These are phyloP conservation scores for Geranium rotundifolium DNA, from an alignment of 345 rosid genomes.

Conservation along the genomic window DNA sequence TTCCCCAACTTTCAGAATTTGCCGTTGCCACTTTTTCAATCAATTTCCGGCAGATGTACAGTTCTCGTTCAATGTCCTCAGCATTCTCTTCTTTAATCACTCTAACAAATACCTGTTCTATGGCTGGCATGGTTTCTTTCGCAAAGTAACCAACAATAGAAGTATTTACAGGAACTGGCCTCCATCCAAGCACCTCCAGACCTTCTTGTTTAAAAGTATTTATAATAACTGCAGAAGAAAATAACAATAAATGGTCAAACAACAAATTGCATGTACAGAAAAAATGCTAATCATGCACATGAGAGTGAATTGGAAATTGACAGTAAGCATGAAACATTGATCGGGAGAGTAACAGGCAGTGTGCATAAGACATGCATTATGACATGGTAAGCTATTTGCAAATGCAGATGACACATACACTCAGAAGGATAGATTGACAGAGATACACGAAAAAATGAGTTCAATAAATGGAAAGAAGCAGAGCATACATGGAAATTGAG, in stretches of 20 bases:
- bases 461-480: no score
- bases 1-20: slow-evolving; percentile 58
- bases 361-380: no score
- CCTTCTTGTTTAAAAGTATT: slow-evolving; percentile 85
- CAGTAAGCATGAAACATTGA: not conserved
- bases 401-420: no score
- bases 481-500: no score
- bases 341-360: no score
- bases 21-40: slow-evolving; percentile 54
- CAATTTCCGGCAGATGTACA: slow-evolving; percentile 83
- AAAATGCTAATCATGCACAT: not conserved
- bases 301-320: not conserved
- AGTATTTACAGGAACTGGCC: slow-evolving; percentile 77
- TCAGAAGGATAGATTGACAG: no score
- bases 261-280: not conserved
- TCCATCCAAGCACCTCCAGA: slow-evolving; percentile 92
- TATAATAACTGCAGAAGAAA: slow-evolving; percentile 48
- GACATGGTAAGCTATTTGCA: no score
- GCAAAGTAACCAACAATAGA: slow-evolving; percentile 91
- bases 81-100: slow-evolving; percentile 65
- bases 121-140: slow-evolving; percentile 86
- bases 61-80: slow-evolving; percentile 91
- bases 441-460: no score
- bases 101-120: slow-evolving; percentile 90
- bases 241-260: slow-evolving; percentile 13